These are phyloP conservation scores for Liriodendron chinense DNA, from an alignment of 164 flowering plant genomes.

Conservation along the genomic window DNA sequence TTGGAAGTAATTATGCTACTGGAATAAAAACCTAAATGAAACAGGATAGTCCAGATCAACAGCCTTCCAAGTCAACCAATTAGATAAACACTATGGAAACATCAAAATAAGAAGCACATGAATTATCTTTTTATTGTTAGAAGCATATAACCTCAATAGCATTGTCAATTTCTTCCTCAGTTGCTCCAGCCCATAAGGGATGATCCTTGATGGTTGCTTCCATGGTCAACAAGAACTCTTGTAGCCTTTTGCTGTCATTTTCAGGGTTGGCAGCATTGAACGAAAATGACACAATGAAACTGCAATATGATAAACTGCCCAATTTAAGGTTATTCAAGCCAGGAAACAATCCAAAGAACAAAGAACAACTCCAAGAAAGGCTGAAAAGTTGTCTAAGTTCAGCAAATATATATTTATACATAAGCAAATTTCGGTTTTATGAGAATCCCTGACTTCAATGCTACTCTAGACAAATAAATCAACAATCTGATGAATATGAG, in stretches of 20 bases:
- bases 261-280: conserved; percentile 39
- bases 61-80: background rate
- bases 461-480: background rate
- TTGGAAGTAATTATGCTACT: background rate
- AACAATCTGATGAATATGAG: background rate
- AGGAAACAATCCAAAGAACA: background rate
- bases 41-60: background rate
- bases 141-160: conserved; percentile 38
- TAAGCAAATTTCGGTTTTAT: background rate
- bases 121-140: background rate
- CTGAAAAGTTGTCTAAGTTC: background rate
- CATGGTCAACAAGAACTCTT: conserved; percentile 47
- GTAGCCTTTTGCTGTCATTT: conserved; percentile 43
- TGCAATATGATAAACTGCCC: background rate
- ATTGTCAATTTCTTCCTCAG: conserved; percentile 42
- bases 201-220: conserved; percentile 41
- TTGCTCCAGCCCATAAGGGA: conserved; percentile 44
- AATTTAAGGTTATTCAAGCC: background rate
- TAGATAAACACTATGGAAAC: background rate
- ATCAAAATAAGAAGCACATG: background rate
- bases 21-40: too few relatives aligned
- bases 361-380: background rate
- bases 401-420: background rate
- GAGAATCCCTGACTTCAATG: background rate
- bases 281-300: conserved; percentile 52